Conservation (phyloP, 139 green algal species). For the Picochlorum sp. region DNA sequence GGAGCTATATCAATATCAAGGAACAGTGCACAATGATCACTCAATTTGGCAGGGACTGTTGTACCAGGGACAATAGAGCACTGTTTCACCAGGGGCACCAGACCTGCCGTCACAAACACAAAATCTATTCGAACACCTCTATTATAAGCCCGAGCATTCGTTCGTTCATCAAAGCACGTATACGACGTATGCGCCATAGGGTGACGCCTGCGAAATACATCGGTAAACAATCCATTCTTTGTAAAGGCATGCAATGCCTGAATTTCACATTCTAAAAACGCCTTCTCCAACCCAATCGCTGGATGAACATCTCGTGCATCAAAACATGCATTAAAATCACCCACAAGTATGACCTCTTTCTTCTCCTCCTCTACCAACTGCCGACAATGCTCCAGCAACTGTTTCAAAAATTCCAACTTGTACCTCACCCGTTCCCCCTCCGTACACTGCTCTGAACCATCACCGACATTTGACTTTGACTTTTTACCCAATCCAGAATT, state of each 20-base stretch:
- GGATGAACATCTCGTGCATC: slow-evolving; percentile 38
- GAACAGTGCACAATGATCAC: slow-evolving; percentile 27
- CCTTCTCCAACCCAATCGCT: slow-evolving; percentile 13
- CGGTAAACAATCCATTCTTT: slow-evolving; percentile 22
- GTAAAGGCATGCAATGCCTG: slow-evolving; percentile 21
- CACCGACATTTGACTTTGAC: neutral
- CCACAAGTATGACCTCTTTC: slow-evolving; percentile 51
- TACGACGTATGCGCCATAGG: neutral
- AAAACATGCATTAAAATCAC: slow-evolving; percentile 52
- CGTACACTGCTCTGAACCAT: neutral
- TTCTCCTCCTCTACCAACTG: slow-evolving; percentile 21
- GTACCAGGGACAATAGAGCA: slow-evolving; percentile 47
- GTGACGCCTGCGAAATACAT: slow-evolving; percentile 53
- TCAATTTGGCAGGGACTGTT: slow-evolving; percentile 58
- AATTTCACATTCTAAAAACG: slow-evolving; percentile 34
- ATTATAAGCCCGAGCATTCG: slow-evolving; percentile 57
- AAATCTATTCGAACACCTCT: slow-evolving; percentile 64
- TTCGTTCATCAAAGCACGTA: slow-evolving; percentile 59
- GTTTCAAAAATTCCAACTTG: slow-evolving; percentile 58
- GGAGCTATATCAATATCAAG: slow-evolving; percentile 15
- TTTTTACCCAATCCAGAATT: slow-evolving; percentile 56
- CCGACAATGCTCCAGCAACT: slow-evolving; percentile 33
- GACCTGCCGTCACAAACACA: slow-evolving; percentile 32
- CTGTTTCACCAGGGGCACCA: slow-evolving; percentile 36
- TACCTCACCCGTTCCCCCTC: slow-evolving; percentile 24